Percentiles rank a stretch among this genome's conserved stretches.
Evolutionary conservation across 768 basidiomycete genomes (phyloP).

Genomic region (Boletus eberwhitei): DNA sequence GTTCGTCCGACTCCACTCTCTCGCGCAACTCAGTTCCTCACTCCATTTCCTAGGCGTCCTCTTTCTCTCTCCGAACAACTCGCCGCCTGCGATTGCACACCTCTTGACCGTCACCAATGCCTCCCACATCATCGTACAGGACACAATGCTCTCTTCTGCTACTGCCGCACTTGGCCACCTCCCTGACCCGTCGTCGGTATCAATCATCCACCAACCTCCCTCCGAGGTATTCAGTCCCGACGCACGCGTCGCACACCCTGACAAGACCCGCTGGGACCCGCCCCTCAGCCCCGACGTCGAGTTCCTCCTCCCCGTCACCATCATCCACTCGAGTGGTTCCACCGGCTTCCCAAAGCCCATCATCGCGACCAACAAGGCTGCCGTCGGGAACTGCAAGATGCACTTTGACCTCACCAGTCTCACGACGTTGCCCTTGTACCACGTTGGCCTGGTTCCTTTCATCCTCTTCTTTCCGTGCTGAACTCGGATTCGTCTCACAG

Average conservation of each 20-base stretch:
- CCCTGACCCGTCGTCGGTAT: constrained; percentile 19
- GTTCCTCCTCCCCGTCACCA: constrained; percentile 16
- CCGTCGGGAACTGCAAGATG: constrained; percentile 35
- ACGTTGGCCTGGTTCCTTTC: constrained; percentile 22
- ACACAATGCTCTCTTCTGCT: constrained; percentile 12
- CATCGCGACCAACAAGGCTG: constrained; percentile 34
- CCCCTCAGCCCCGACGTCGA: constrained; percentile 22
- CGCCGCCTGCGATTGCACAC: constrained; percentile 43
- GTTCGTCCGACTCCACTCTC: constrained; percentile 10
- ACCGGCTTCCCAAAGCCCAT: constrained; percentile 52
- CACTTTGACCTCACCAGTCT: constrained; percentile 25
- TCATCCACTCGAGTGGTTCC: constrained; percentile 30
- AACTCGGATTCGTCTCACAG: constrained; percentile 3
- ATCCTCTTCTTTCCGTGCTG: neutral
- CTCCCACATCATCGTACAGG: constrained; percentile 23
- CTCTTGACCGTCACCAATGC: constrained; percentile 32
- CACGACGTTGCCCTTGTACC: constrained; percentile 31
- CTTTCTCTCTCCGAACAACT: constrained; percentile 44
- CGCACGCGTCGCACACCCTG: constrained; percentile 15
- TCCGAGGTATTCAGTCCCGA: constrained; percentile 13
- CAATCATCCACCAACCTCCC: constrained; percentile 22
- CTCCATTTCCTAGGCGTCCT: constrained; percentile 22
- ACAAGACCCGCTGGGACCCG: constrained; percentile 22
- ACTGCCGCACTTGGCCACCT: constrained; percentile 15
- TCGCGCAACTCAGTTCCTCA: neutral